Evolutionary conservation across 345 rosid species (phyloP), one percentile per base, ranked within the genome.

Genomic region (Sisymbrium irio): DNA sequence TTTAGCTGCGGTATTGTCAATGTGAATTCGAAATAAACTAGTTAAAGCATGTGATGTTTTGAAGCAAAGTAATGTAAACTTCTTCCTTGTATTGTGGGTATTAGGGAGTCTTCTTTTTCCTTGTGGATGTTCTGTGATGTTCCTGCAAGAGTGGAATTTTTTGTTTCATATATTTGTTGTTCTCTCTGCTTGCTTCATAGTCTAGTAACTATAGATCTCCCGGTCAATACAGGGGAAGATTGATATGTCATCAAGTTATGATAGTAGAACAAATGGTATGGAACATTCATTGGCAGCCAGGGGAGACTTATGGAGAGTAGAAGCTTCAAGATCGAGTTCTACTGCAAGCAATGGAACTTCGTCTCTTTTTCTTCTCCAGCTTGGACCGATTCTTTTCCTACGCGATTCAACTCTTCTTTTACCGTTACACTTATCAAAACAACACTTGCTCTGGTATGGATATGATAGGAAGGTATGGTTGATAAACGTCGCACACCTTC

Each of bases 401-500:
- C 95, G 97, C 3, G 93, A 89, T 76, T 78, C 92, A 22, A 91
- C 97, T 28, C 92, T 94, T 77, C 96, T 94, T 74, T 81, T 94
- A 30, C 97, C 97, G 1, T 83, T 94, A 68, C 97, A 94, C 82
- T 79, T 91, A 47, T 91, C 98, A 67, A 94, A 94, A 83, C 96
- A 91, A 68, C 97, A 91, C 85, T 81, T 94, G 87, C 93, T 94
- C 76, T 94, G 98, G 98, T 94, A 94, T 78, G 97, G 97, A 8
- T 94, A 91, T 82, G 97, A 94, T 71, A 78, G 95, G 75, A 91
- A 91, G 97, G 98, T 91, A 87, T 62, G 82, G 57, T 67, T 11
- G 39, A 10, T 5, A 32, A 11, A 10, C 64, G 54, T 46, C 35
- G 15, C 64, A 42, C 56, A 49, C 12, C 12, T 37, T 28, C 1